A percentile compares a stretch with the other conserved stretches of the same genome.
phyloP scores from a whole-genome alignment of 1,284 basidiomycete genomes.

The Tilletia horrida region DNA sequence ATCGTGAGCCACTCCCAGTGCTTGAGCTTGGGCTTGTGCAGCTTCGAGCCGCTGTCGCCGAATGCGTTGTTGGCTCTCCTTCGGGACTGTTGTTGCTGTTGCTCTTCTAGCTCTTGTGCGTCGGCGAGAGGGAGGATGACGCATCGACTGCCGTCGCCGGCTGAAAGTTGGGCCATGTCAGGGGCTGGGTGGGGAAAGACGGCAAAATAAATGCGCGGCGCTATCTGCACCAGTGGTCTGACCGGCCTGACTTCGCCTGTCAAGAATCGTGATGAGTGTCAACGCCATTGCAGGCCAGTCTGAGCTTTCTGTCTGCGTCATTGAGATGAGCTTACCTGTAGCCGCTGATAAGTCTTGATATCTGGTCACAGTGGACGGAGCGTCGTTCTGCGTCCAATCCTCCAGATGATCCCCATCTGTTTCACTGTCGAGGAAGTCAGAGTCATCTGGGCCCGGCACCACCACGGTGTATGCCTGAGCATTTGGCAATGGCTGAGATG shows the following conservation, averaged over 20 bases:
- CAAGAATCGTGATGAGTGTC: neutral
- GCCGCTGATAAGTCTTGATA: no score
- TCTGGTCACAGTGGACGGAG: no score
- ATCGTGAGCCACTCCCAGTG: constrained; percentile 59
- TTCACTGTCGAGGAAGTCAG: constrained; percentile 18
- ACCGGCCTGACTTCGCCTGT: neutral
- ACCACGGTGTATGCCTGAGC: neutral
- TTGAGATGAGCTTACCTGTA: no score
- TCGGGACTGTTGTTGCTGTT: neutral
- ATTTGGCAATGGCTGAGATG: constrained; percentile 3
- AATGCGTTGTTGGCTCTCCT: no score
- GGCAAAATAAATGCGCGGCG: constrained; percentile 20
- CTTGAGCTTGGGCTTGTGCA: constrained; percentile 16
- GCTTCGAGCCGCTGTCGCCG: neutral
- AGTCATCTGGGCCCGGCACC: constrained; percentile 12
- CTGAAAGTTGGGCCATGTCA: constrained; percentile 7
- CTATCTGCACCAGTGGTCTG: constrained; percentile 11
- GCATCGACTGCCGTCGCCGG: constrained; percentile 6
- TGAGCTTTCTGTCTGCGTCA: no score
- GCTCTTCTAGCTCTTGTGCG: constrained; percentile 12
- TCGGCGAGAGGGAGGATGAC: constrained; percentile 8
- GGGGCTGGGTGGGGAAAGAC: constrained; percentile 17
- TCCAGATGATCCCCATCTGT: neutral
- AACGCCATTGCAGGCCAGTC: no score
- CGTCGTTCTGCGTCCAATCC: no score